These are phyloP conservation scores for Lippia alba DNA, from an alignment of 305 asterid species.

Conservation along the genomic window DNA sequence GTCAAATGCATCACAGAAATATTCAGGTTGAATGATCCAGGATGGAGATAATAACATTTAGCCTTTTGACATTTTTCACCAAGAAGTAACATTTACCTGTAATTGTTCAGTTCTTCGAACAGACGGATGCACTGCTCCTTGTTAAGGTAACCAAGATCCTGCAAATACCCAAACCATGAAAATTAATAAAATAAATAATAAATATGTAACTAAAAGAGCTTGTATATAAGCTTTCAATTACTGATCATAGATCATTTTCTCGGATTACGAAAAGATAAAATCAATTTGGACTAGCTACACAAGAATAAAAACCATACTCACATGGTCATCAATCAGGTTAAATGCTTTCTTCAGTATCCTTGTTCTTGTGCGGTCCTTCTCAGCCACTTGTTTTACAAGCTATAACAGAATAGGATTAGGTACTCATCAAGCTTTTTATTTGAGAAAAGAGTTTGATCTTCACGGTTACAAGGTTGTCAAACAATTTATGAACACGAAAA, in stretches of 20 bases:
- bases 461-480: conserved; percentile 24
- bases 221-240: conserved; percentile 19
- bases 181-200: background rate
- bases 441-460: conserved; percentile 9
- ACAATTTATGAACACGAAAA: conserved; percentile 15
- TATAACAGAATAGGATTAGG: conserved; percentile 38
- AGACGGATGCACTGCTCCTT: conserved; percentile 84
- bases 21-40: too few relatives aligned
- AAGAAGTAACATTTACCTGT: conserved; percentile 62
- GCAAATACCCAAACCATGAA: conserved; percentile 38
- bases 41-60: too few relatives aligned
- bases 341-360: conserved; percentile 90
- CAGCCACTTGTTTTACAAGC: conserved; percentile 94
- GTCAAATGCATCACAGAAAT: too few relatives aligned
- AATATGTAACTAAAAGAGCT: conserved; percentile 9
- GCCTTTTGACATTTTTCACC: background rate
- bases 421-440: conserved; percentile 17
- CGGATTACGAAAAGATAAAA: conserved; percentile 14
- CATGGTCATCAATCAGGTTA: conserved; percentile 66
- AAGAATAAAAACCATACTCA: conserved; percentile 51
- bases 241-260: background rate
- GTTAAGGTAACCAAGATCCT: conserved; percentile 73
- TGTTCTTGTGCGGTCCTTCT: conserved; percentile 70
- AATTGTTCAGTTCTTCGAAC: conserved; percentile 91
- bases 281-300: conserved; percentile 5